phyloP scores from a whole-genome alignment of 1,284 basidiomycete genomes.

The Cutaneotrichosporon spelunceum region DNA sequence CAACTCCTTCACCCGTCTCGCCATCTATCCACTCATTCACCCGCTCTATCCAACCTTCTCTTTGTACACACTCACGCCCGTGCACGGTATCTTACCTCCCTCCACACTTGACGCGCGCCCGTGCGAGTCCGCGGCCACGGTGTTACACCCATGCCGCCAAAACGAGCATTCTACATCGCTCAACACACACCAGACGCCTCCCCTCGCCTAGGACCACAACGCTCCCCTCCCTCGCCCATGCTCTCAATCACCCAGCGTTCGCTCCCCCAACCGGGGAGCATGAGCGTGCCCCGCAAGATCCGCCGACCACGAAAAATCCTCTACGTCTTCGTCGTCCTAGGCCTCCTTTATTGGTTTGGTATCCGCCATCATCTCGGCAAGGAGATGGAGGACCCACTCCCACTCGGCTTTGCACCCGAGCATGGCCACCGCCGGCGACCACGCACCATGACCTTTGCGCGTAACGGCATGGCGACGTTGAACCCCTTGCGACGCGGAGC shows the following conservation, averaged over 20 bases:
- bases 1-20: too few species aligned
- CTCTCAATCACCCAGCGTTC: conserved; percentile 4
- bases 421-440: conserved; percentile 35
- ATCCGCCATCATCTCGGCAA: conserved; percentile 49
- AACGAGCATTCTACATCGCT: conserved; percentile 25
- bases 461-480: conserved; percentile 20
- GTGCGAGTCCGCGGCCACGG: not conserved
- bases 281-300: conserved; percentile 38
- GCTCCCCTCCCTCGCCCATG: conserved; percentile 5
- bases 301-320: conserved; percentile 47
- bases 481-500: conserved; percentile 14
- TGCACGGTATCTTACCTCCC: not conserved
- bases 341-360: conserved; percentile 49
- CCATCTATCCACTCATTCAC: too few species aligned
- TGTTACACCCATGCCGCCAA: conserved; percentile 20
- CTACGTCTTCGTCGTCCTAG: conserved; percentile 46
- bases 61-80: not conserved
- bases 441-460: conserved; percentile 23
- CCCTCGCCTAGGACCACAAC: conserved; percentile 16
- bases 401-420: conserved; percentile 39
- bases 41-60: too few species aligned
- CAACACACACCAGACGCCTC: conserved; percentile 25
- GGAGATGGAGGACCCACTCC: conserved; percentile 37
- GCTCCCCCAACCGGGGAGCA: conserved; percentile 7
- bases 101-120: not conserved